Base-by-base conservation (phyloP, 2,329 filamentous ascomycete species). In the Fusarium paranaense region DNA sequence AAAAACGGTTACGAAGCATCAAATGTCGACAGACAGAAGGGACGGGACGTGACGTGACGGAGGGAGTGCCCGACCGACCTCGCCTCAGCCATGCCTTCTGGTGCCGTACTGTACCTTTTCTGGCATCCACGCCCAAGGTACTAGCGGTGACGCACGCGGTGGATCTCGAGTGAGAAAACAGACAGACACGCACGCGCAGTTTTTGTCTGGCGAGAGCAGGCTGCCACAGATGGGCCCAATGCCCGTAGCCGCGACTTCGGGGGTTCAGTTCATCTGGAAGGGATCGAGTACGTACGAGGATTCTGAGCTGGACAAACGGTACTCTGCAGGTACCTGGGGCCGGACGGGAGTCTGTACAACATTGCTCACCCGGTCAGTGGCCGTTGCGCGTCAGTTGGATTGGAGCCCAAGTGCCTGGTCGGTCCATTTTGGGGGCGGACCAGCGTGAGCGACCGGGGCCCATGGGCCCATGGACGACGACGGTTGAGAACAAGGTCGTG, bases 321-420 rank as follows among this genome's bases (percentile, higher is more conserved):
- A 69, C 70, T 58, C 69, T 72, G 69, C 69, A 72, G 56, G 65
- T 72, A 72, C 70, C 65, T 72, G 58, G 60, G 66, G 65, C 61
- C 40, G 65, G 50, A 50, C 66, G 35, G 64, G 56, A 72, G 42
- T 64, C 70, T 70, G 65, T 66, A 66, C 65, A 69, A 66, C 61
- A 70, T 69, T 47, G 59, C 56, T 72, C 61, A 62, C 40, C 60
- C 66, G 64, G 56, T 70, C 70, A 59, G 50, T 72, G 69, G 50
- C 70, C 72, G 75, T 77, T 77, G 75, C 74, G 73, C 66, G 72
- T 77, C 74, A 75, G 67, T 71, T 45, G 58, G 67, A 60, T 77
- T 69, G 67, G 74, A 76, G 71, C 67, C 67, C 73, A 70, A 73
- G 64, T 71, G 54, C 64, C 66, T 74, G 66, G 71, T 69, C 69